These are phyloP conservation scores for Melampsora occidentalis DNA, from an alignment of 1,284 basidiomycete species.

Conservation along the genomic window DNA sequence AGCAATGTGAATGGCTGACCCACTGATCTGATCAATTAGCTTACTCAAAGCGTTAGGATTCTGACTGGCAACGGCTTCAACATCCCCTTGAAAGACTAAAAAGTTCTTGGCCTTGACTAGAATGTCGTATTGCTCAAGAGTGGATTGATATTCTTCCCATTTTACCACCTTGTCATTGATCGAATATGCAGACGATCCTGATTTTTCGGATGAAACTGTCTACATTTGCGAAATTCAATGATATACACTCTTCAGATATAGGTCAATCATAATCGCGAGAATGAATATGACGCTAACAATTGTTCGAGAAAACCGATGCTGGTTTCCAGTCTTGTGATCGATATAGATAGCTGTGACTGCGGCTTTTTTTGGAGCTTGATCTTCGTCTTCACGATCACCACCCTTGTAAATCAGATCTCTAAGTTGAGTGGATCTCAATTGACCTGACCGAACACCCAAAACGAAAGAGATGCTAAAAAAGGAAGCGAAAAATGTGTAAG, in stretches of 20 bases:
- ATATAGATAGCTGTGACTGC: slow-evolving; percentile 53
- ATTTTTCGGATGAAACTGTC: slow-evolving; percentile 70
- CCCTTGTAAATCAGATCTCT: slow-evolving; percentile 94
- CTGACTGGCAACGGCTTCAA: slow-evolving; percentile 95
- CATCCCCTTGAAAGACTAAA: slow-evolving; percentile 98
- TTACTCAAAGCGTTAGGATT: slow-evolving; percentile 82
- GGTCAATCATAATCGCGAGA: not conserved
- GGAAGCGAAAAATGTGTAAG: slow-evolving; percentile 16
- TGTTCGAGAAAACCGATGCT: slow-evolving; percentile 51
- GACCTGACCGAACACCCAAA: slow-evolving; percentile 88
- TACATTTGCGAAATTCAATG: not conserved
- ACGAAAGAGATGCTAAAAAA: slow-evolving; percentile 78
- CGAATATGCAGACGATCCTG: slow-evolving; percentile 82
- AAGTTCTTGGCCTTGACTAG: slow-evolving; percentile 99
- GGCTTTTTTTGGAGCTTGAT: slow-evolving; percentile 48
- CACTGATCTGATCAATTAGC: slow-evolving; percentile 92
- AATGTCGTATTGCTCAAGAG: slow-evolving; percentile 83
- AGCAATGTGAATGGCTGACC: slow-evolving; percentile 54
- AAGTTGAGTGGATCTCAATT: slow-evolving; percentile 86
- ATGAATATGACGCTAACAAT: slow-evolving; percentile 24
- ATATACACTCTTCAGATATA: slow-evolving; percentile 8
- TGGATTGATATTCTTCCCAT: slow-evolving; percentile 78
- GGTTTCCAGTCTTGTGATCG: slow-evolving; percentile 49
- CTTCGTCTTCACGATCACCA: slow-evolving; percentile 22
- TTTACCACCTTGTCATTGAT: slow-evolving; percentile 74